These are phyloP conservation scores for Warburgia ugandensis DNA, from an alignment of 164 flowering plant genomes.

Conservation along the genomic window DNA sequence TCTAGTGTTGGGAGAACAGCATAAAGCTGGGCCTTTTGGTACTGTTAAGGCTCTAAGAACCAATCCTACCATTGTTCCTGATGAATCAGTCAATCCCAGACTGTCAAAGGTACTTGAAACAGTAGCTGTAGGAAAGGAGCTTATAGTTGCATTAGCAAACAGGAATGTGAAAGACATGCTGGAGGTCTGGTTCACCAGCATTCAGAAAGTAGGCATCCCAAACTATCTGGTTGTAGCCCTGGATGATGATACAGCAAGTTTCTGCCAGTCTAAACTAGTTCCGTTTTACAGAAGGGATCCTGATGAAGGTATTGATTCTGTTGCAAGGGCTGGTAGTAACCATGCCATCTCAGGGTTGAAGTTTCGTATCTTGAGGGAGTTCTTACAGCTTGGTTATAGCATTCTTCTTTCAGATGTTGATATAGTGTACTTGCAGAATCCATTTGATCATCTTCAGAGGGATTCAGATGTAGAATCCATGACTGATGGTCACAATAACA, in stretches of 20 bases:
- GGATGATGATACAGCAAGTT: slow-evolving; percentile 43
- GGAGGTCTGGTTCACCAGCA: slow-evolving; percentile 74
- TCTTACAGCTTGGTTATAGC: slow-evolving; percentile 86
- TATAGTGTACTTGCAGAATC: slow-evolving; percentile 84
- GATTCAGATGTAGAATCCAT: slow-evolving; percentile 96
- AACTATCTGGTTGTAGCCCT: slow-evolving; percentile 87
- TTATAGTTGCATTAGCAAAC: slow-evolving; percentile 81
- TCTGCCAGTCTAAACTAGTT: slow-evolving; percentile 38
- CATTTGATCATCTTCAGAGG: slow-evolving; percentile 69
- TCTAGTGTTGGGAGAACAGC: slow-evolving; percentile 39
- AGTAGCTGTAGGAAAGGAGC: slow-evolving; percentile 61
- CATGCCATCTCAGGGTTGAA: slow-evolving; percentile 91
- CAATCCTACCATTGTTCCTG: slow-evolving; percentile 69
- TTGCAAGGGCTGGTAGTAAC: slow-evolving; percentile 63
- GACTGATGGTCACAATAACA: slow-evolving; percentile 82
- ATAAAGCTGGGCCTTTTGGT: slow-evolving; percentile 79
- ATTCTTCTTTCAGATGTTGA: slow-evolving; percentile 82
- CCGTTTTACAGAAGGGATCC: slow-evolving; percentile 55
- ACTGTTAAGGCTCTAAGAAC: slow-evolving; percentile 81
- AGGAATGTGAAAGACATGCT: slow-evolving; percentile 66
- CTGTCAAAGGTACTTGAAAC: slow-evolving; percentile 60
- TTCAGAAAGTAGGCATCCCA: slow-evolving; percentile 64
- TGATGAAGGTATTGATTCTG: slow-evolving; percentile 53
- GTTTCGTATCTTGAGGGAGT: slow-evolving; percentile 83
- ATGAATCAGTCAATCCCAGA: slow-evolving; percentile 77